Base-by-base conservation (phyloP, 2,329 filamentous ascomycete genomes). In the Paraphaeosphaeria sporulosa region DNA sequence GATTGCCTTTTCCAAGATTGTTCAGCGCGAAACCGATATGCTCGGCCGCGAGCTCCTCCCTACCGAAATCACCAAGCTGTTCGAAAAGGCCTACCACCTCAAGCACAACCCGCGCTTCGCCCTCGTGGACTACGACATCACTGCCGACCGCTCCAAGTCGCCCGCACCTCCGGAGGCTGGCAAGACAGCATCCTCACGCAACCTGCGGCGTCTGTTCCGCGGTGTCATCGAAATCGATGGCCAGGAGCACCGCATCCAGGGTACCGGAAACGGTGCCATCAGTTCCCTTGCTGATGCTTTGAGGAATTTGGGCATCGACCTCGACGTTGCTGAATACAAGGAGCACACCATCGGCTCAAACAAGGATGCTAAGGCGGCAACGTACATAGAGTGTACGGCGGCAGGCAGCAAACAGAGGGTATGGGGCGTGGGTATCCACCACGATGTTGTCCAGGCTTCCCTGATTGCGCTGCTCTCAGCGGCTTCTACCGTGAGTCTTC, bases 251-350 rank as follows among this genome's bases (percentile, higher is more conserved):
- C 84, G 86, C 66, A 87, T 98, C 62, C 86, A 86, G 34, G 94
- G 95, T 63, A 86, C 89, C 10, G 94, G 94, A 36, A 96, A 94
- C 74, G 94, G 94, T 72, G 93, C 94, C 36, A 92, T 98, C 70
- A 97, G 93, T 3, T 92, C 91, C 64, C 81, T 98, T 73, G 92
- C 92, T 1, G 89, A 93, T 70, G 94, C 94, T 17, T 85, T 99
- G 46, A 87, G 87, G 69, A 84, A 84, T 17, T 81, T 98, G 36
- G 92, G 92, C 60, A 90, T 98, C 64, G 90, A 96, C 72, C 83
- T 98, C 25, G 94, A 98, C 74, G 93, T 98, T 54, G 87, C 89
- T 48, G 93, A 97, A 77, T 98, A 98, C 84, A 97, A 96, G 83
- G 95, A 98, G 79, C 94, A 98, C 80, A 90, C 94, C 30, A 93